phyloP scores from a whole-genome alignment of 306 rosid genomes.

The Vigna reflexopilosa region DNA sequence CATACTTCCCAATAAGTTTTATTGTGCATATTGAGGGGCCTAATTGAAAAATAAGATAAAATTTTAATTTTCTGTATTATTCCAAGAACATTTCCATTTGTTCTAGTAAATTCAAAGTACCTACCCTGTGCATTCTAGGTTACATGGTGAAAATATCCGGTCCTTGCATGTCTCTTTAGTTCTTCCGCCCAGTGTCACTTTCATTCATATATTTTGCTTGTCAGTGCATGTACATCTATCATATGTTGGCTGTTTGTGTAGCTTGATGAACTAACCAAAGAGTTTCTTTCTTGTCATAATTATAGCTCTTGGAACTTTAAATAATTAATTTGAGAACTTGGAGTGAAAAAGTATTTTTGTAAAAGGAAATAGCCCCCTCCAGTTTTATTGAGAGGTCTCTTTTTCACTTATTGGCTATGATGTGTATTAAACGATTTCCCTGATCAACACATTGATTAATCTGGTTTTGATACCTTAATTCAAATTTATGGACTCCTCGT shows the following conservation, averaged over 20 bases:
- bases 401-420: not conserved
- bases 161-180: not conserved
- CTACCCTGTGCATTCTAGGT: slow-evolving; percentile 26
- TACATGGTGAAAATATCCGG: slow-evolving; percentile 1
- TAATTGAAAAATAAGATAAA: slow-evolving; percentile 1
- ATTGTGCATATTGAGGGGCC: not conserved
- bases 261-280: slow-evolving; percentile 13
- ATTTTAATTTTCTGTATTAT: not conserved
- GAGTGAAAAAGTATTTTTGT: not conserved
- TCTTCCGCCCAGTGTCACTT: slow-evolving; percentile 1
- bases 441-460: slow-evolving; percentile 13
- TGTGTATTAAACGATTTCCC: slow-evolving; percentile 12
- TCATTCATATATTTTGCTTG: slow-evolving; percentile 25
- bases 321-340: slow-evolving; percentile 23
- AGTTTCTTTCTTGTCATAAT: slow-evolving; percentile 10
- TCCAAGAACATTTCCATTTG: not conserved
- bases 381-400: not conserved
- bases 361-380: not conserved
- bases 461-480: slow-evolving; percentile 25
- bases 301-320: slow-evolving; percentile 24
- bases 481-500: slow-evolving; percentile 31
- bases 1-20: slow-evolving; percentile 22
- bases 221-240: slow-evolving; percentile 11
- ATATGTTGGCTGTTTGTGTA: not conserved
- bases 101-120: slow-evolving; percentile 17